These are phyloP conservation scores for Mycena latifolia DNA, from an alignment of 768 basidiomycete genomes.

Conservation along the genomic window DNA sequence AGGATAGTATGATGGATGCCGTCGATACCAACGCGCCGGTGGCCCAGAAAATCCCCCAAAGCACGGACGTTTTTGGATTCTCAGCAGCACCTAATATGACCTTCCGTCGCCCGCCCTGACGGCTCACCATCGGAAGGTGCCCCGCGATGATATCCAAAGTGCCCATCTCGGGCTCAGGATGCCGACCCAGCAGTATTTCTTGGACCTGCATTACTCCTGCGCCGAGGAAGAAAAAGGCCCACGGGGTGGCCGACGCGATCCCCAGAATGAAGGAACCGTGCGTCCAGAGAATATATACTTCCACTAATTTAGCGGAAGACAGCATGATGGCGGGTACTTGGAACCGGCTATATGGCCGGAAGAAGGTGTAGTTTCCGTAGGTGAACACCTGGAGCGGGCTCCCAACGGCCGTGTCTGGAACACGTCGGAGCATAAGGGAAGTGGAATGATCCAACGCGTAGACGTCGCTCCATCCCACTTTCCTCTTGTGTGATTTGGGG, in stretches of 20 bases:
- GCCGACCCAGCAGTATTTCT: constrained; percentile 15
- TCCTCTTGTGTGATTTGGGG: background rate
- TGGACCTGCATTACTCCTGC: constrained; percentile 14
- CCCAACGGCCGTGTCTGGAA: constrained; percentile 35
- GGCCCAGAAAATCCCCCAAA: constrained; percentile 41
- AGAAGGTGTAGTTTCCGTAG: constrained; percentile 32
- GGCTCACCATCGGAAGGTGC: constrained; percentile 36
- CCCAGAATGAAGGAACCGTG: constrained; percentile 10
- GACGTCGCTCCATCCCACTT: constrained; percentile 34
- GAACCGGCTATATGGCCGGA: constrained; percentile 17
- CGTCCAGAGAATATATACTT: constrained; percentile 37
- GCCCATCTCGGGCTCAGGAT: constrained; percentile 14
- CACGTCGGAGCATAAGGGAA: constrained; percentile 29
- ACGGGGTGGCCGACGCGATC: constrained; percentile 35
- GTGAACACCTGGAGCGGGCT: constrained; percentile 32
- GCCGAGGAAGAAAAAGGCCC: constrained; percentile 37
- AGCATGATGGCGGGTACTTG: constrained; percentile 24
- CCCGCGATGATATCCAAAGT: constrained; percentile 40
- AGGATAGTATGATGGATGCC: constrained; percentile 38
- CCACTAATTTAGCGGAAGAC: constrained; percentile 37
- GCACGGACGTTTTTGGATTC: constrained; percentile 26
- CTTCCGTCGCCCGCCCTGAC: constrained; percentile 36
- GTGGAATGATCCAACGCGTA: constrained; percentile 42
- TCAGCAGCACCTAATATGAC: constrained; percentile 39
- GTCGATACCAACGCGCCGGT: constrained; percentile 38